Base-by-base conservation (phyloP, 2,329 filamentous ascomycete species). In the Fusarium tuaranense region DNA sequence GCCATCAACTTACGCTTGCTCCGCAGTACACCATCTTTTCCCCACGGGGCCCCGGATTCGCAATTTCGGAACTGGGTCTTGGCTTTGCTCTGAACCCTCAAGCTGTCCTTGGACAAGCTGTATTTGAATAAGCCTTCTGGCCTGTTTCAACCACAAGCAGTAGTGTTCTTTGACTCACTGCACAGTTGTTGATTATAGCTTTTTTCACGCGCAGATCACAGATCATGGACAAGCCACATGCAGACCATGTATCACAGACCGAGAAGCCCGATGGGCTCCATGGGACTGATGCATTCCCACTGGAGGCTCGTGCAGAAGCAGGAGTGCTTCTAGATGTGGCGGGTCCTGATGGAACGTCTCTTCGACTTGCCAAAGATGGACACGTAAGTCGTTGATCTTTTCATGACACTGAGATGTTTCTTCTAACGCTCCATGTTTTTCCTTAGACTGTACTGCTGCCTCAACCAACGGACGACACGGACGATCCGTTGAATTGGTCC, bases 401-500 rank as follows among this genome's bases (percentile, higher is more conserved):
- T 20, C 2, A 22, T 14, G 14, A 36, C 4, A 3, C 27, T 16
- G 7, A 5, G 5, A 34, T 57, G 2, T 57, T 22, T 57, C 22
- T 36, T 20, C 53, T 57, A 14, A 57, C 53, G 20, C 13, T 34
- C 5, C 2, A 57, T 57, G 32, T 18, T 36, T 57, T 4, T 27
- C 12, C 3, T 6, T 39, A 72, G 65, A 72, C 68, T 16, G 65
- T 74, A 4, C 69, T 75, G 38, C 60, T 74, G 13, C 73, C 73
- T 12, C 73, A 75, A 27, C 73, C 73, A 5, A 68, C 68, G 2
- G 69, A 69, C 5, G 67, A 72, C 32, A 51, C 38, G 7, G 25
- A 57, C 5, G 73, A 75, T 53, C 73, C 71, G 5, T 67, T 75
- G 20, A 75, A 75, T 27, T 75, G 73, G 73, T 65, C 71, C 1